Evolutionary conservation across 164 flowering plant species (phyloP).

Genomic region (Kingdonia uniflora): DNA sequence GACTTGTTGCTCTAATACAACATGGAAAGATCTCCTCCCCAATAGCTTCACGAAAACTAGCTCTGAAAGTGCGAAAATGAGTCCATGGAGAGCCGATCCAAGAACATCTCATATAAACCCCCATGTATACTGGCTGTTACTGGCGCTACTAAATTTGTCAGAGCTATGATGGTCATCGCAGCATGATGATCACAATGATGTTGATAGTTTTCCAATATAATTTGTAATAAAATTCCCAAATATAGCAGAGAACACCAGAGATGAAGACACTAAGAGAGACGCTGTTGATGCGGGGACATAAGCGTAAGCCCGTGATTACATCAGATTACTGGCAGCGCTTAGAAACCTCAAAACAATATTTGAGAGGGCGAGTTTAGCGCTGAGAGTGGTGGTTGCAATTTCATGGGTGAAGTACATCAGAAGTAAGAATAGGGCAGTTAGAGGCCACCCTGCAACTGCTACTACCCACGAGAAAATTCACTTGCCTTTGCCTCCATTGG

Average conservation of each 20-base stretch:
- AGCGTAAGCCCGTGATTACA: constrained; percentile 87
- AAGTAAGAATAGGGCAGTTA: constrained; percentile 40
- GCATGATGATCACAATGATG: constrained; percentile 60
- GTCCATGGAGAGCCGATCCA: constrained; percentile 91
- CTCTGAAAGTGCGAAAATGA: constrained; percentile 90
- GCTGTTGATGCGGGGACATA: constrained; percentile 93
- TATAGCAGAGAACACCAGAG: constrained; percentile 64
- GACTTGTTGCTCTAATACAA: constrained; percentile 90
- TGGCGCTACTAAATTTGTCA: constrained; percentile 51
- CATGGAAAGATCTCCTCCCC: constrained; percentile 79
- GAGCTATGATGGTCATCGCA: constrained; percentile 66
- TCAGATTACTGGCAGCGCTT: constrained; percentile 79
- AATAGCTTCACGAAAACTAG: constrained; percentile 56
- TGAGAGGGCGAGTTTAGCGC: constrained; percentile 39
- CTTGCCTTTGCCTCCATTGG: constrained; percentile 77
- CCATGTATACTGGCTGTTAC: constrained; percentile 42
- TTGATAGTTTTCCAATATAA: constrained; percentile 49
- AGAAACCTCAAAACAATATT: constrained; percentile 64
- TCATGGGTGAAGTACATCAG: constrained; percentile 42
- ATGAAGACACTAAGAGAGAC: constrained; percentile 69
- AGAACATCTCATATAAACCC: constrained; percentile 72
- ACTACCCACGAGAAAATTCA: constrained; percentile 99
- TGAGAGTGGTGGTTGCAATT: constrained; percentile 46
- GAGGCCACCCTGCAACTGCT: constrained; percentile 92
- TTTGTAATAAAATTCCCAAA: constrained; percentile 62